Conservation (phyloP, 2,329 filamentous ascomycete species). For the Conoideocrella luteorostrata region DNA sequence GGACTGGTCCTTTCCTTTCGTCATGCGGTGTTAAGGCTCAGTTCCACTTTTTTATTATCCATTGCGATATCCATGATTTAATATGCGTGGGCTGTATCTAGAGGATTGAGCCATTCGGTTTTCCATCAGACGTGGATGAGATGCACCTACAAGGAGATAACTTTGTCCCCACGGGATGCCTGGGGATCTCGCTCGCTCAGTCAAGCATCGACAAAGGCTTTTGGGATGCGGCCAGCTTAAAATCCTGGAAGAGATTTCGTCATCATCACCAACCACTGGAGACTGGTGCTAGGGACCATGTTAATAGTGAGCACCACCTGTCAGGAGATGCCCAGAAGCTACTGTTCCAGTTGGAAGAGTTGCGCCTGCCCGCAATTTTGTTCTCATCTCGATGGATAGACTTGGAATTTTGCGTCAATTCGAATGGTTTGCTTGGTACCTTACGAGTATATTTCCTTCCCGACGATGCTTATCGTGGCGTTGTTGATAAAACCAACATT, state of each 20-base stretch:
- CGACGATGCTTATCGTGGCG: constrained; percentile 53
- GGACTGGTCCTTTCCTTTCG: not conserved
- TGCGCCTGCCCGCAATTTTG: constrained; percentile 23
- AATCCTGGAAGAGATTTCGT: constrained; percentile 19
- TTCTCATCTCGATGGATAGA: constrained; percentile 35
- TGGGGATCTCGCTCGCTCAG: constrained; percentile 22
- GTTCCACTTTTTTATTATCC: too few relatives aligned
- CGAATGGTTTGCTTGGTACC: constrained; percentile 17
- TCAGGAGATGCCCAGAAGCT: constrained; percentile 17
- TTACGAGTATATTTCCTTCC: constrained; percentile 58
- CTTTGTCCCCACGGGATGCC: constrained; percentile 37
- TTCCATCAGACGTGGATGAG: not conserved
- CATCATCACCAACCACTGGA: not conserved
- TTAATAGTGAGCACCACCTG: constrained; percentile 17
- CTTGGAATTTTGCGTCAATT: constrained; percentile 30
- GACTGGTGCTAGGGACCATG: not conserved
- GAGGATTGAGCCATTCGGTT: too few relatives aligned
- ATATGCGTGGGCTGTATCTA: too few relatives aligned
- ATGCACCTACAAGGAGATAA: constrained; percentile 14
- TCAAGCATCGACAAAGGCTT: constrained; percentile 9
- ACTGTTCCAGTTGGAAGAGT: constrained; percentile 20
- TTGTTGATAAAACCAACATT: constrained; percentile 42
- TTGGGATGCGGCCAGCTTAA: constrained; percentile 10
- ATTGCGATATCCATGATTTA: too few relatives aligned
- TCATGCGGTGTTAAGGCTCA: not conserved